Conservation (phyloP, 208 protist genomes). For the Crithidia fasciculata region DNA sequence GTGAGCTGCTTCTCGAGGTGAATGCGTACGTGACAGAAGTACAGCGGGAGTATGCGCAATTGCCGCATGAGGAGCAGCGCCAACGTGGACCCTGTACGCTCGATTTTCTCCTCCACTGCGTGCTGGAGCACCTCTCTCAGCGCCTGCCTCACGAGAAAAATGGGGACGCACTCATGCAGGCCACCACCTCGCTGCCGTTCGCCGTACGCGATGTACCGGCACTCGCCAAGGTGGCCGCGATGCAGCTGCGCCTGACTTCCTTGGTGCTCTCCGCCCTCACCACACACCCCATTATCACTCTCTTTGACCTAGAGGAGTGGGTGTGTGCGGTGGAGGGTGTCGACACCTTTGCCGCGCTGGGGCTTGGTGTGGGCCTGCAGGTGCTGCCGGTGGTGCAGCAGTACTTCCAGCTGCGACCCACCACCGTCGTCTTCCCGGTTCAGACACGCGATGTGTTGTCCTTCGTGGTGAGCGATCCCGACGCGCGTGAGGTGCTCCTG, state of each 20-base stretch:
- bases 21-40: constrained; percentile 17
- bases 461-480: constrained; percentile 58
- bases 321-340: constrained; percentile 61
- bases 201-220: constrained; percentile 57
- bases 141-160: too few species aligned
- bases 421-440: constrained; percentile 53
- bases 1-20: constrained; percentile 3
- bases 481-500: constrained; percentile 42
- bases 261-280: constrained; percentile 59
- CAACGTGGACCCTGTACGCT: constrained; percentile 25
- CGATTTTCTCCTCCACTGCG: constrained; percentile 13
- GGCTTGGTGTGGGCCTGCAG: constrained; percentile 57
- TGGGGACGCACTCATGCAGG: too few species aligned
- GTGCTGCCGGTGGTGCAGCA: constrained; percentile 74
- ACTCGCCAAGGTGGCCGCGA: constrained; percentile 43
- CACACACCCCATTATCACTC: constrained; percentile 74
- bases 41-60: constrained; percentile 11
- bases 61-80: constrained; percentile 19
- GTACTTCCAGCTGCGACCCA: constrained; percentile 56
- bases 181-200: constrained; percentile 49
- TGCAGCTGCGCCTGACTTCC: constrained; percentile 61
- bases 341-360: constrained; percentile 58
- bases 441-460: constrained; percentile 49
- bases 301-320: constrained; percentile 83
- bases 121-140: constrained; percentile 6